Conservation (phyloP, 169 alveolate species). For the Plasmodium gonderi region DNA sequence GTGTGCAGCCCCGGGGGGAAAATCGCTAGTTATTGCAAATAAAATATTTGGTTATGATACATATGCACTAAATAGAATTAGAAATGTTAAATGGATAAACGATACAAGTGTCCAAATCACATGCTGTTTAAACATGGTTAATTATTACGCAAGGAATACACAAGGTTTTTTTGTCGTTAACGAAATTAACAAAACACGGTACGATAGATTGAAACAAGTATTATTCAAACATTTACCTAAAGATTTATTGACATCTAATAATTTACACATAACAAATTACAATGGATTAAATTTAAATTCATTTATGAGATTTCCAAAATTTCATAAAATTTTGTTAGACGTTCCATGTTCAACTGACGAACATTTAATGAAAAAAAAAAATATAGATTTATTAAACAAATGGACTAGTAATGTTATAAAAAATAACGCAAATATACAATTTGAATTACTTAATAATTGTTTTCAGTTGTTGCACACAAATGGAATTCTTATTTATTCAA, state of each 20-base stretch:
- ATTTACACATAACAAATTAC: slow-evolving; percentile 75
- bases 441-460: slow-evolving; percentile 76
- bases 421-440: slow-evolving; percentile 80
- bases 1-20: slow-evolving; percentile 92
- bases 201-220: slow-evolving; percentile 77
- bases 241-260: slow-evolving; percentile 68
- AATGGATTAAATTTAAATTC: slow-evolving; percentile 76
- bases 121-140: slow-evolving; percentile 41
- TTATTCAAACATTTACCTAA: slow-evolving; percentile 76
- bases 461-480: slow-evolving; percentile 75
- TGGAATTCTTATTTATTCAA: slow-evolving; percentile 84
- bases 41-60: slow-evolving; percentile 54
- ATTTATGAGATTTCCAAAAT: slow-evolving; percentile 76
- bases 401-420: slow-evolving; percentile 82
- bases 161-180: slow-evolving; percentile 77
- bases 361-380: slow-evolving; percentile 68
- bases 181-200: slow-evolving; percentile 76
- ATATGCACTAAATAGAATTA: slow-evolving; percentile 64
- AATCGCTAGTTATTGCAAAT: slow-evolving; percentile 83
- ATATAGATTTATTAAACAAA: slow-evolving; percentile 4
- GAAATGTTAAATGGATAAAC: slow-evolving; percentile 33
- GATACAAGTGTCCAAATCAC: slow-evolving; percentile 61
- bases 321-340: slow-evolving; percentile 82
- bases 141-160: slow-evolving; percentile 14
- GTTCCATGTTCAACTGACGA: slow-evolving; percentile 87